Evolutionary conservation across 2,329 filamentous ascomycete genomes (phyloP).

Genomic region (Colletotrichum sp.): DNA sequence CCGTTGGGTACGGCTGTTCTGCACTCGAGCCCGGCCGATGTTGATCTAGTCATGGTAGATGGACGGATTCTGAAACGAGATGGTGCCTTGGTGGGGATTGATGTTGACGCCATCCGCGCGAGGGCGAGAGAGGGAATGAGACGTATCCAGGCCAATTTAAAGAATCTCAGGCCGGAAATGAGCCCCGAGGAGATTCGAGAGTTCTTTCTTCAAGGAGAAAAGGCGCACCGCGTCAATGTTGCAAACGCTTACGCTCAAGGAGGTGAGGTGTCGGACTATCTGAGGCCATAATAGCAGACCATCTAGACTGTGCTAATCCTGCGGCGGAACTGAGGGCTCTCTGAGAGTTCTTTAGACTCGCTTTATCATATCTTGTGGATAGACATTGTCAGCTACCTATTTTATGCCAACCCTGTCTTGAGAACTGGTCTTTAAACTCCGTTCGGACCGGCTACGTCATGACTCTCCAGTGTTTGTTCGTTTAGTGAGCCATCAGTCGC

Average conservation of each 20-base stretch:
- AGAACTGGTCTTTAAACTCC: neutral
- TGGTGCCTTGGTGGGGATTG: neutral
- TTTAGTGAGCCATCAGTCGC: conserved; percentile 9
- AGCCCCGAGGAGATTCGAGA: neutral
- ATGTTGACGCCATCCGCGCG: neutral
- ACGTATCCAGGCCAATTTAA: neutral
- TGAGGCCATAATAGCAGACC: neutral
- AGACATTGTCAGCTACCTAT: neutral
- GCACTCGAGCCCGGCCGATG: neutral
- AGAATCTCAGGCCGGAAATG: neutral
- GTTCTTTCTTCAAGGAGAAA: neutral
- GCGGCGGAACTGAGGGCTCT: neutral
- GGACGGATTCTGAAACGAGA: neutral
- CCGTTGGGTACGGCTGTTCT: neutral
- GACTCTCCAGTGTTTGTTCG: conserved; percentile 1
- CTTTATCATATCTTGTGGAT: neutral
- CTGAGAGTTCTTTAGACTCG: neutral
- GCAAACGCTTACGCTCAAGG: neutral
- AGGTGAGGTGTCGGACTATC: neutral
- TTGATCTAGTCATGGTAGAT: neutral
- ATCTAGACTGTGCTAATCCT: neutral
- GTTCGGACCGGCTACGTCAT: conserved; percentile 6
- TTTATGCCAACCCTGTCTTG: neutral
- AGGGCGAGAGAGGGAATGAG: neutral
- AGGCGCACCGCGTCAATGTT: neutral